phyloP scores from a whole-genome alignment of 148 eudicot genomes.

The Diospyros kaki region DNA sequence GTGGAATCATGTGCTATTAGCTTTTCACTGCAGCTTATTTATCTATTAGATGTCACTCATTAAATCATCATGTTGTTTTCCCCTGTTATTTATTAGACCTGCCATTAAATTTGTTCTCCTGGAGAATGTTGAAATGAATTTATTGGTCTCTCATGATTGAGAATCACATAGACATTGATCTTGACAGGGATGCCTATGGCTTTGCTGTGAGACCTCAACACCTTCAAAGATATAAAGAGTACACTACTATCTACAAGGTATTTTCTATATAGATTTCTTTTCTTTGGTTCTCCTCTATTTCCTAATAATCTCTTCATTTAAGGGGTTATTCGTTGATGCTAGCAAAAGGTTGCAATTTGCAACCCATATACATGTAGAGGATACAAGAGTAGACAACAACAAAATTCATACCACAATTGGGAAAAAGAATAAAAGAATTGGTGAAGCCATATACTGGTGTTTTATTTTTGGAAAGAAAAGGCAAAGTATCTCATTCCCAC shows the following conservation, averaged over 20 bases:
- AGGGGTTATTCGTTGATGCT: background rate
- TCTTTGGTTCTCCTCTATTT: background rate
- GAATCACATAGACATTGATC: conserved; percentile 9
- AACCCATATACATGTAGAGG: background rate
- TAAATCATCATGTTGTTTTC: background rate
- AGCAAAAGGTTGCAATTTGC: background rate
- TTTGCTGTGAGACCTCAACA: conserved; percentile 88
- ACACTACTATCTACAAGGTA: conserved; percentile 69
- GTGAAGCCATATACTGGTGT: background rate
- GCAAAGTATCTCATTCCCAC: background rate
- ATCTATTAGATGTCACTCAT: background rate
- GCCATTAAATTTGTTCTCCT: background rate
- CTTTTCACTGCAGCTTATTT: conserved; percentile 11
- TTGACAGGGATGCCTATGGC: conserved; percentile 83
- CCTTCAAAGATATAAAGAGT: conserved; percentile 68
- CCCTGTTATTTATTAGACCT: background rate
- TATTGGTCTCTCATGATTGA: conserved; percentile 4
- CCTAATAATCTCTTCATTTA: background rate
- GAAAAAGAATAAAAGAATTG: background rate
- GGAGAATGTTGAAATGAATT: background rate
- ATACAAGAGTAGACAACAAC: background rate
- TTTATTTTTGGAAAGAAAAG: background rate
- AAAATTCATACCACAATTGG: background rate
- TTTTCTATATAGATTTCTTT: background rate
- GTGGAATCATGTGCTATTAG: background rate